Evolutionary conservation across 2,329 filamentous ascomycete species (phyloP).

Genomic region (Helicocarpus griseus): DNA sequence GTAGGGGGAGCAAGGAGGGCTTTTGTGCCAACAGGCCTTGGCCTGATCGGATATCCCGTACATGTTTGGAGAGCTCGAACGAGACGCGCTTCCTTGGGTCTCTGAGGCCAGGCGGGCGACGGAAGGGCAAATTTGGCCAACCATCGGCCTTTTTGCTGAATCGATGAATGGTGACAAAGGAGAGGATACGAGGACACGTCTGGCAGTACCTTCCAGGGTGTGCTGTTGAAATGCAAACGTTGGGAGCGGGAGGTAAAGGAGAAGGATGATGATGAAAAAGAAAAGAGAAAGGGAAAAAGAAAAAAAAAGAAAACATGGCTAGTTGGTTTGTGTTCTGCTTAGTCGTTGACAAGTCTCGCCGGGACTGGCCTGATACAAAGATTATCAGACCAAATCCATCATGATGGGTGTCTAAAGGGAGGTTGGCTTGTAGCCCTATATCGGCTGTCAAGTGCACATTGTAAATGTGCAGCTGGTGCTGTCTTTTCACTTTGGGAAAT

Average conservation of each 20-base stretch:
- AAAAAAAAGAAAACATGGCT: not conserved
- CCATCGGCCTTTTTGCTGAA: not conserved
- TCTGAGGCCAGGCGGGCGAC: not conserved
- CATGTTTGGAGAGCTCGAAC: not conserved
- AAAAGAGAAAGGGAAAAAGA: not conserved
- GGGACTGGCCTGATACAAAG: not conserved
- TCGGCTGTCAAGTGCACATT: not conserved
- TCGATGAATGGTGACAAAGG: not conserved
- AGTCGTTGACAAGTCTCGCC: not conserved
- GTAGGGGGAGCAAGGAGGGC: conserved; percentile 3
- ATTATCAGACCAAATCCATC: not conserved
- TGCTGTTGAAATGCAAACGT: not conserved
- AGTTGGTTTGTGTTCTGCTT: not conserved
- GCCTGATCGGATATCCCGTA: not conserved
- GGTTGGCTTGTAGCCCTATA: not conserved
- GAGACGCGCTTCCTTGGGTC: not conserved
- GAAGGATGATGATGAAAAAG: not conserved
- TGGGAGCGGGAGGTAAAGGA: not conserved
- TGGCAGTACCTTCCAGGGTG: not conserved
- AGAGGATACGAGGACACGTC: not conserved
- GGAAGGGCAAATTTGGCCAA: not conserved
- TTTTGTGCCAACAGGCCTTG: not conserved
- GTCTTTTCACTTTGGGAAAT: not conserved
- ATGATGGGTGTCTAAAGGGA: not conserved
- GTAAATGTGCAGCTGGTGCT: not conserved